Evolutionary conservation across 345 rosid species (phyloP).

Genomic region (Hevea brasiliensis): DNA sequence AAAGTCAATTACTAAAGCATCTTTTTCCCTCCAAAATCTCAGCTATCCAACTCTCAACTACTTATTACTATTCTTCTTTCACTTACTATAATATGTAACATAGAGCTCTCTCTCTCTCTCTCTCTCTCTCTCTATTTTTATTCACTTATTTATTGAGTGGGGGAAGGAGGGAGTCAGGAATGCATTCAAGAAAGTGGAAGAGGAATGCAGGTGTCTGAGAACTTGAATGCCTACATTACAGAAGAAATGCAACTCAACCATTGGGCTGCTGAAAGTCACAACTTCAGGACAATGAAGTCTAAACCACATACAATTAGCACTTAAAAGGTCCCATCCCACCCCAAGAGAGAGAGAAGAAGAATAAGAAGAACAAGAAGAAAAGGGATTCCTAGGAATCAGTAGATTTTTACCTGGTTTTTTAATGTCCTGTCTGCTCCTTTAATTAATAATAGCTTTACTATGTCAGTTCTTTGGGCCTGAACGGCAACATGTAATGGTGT

Average conservation of each 20-base stretch:
- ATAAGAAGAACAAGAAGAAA: not conserved
- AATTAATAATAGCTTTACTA: slow-evolving; percentile 69
- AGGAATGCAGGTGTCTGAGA: not conserved
- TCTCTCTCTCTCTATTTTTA: not conserved
- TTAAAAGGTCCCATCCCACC: no score
- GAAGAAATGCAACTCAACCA: not conserved
- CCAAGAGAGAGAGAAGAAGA: not conserved
- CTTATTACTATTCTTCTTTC: no score
- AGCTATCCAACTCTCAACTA: no score
- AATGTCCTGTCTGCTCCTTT: slow-evolving; percentile 71
- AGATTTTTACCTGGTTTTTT: slow-evolving; percentile 31
- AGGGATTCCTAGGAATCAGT: not conserved
- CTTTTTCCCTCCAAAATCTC: no score
- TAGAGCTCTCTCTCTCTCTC: no score
- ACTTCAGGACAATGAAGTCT: not conserved
- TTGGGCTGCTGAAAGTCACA: not conserved
- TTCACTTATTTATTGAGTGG: no score
- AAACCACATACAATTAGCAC: not conserved
- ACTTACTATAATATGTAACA: no score
- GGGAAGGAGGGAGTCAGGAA: not conserved
- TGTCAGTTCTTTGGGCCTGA: slow-evolving; percentile 75
- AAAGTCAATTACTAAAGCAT: no score
- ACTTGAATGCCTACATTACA: not conserved
- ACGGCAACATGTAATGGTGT: slow-evolving; percentile 93
- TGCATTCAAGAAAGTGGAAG: not conserved